Conservation (phyloP, 2,329 filamentous ascomycete genomes). For the Beauveria asiatica region DNA sequence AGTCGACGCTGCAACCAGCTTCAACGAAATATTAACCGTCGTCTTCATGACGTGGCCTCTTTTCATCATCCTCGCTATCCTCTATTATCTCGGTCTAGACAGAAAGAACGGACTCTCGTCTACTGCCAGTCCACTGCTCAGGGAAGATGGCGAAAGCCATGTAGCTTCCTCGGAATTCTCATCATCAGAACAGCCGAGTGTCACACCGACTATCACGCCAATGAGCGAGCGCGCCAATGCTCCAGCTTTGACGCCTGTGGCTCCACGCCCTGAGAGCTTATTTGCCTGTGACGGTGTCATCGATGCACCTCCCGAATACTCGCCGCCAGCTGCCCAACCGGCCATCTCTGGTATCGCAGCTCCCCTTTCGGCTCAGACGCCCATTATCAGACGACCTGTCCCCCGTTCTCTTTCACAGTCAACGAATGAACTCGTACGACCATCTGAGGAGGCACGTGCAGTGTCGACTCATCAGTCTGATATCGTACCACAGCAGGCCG, state of each 20-base stretch:
- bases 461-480: background rate
- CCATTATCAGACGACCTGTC: background rate
- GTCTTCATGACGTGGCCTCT: constrained; percentile 16
- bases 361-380: background rate
- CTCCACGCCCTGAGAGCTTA: background rate
- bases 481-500: background rate
- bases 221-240: constrained; percentile 1
- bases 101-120: constrained; percentile 22
- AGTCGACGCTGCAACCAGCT: background rate
- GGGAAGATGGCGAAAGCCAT: constrained; percentile 7
- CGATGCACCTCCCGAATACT: constrained; percentile 11
- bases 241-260: background rate
- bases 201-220: constrained; percentile 3
- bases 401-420: background rate
- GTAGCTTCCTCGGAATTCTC: background rate
- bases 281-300: constrained; percentile 4
- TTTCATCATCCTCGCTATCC: constrained; percentile 18
- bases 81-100: constrained; percentile 20
- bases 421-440: background rate
- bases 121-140: constrained; percentile 13
- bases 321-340: background rate
- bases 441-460: background rate
- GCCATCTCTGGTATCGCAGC: background rate
- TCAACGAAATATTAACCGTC: constrained; percentile 12
- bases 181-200: background rate